Base-by-base conservation (phyloP, 2,329 filamentous ascomycete genomes). In the Zasmidium cellare region DNA sequence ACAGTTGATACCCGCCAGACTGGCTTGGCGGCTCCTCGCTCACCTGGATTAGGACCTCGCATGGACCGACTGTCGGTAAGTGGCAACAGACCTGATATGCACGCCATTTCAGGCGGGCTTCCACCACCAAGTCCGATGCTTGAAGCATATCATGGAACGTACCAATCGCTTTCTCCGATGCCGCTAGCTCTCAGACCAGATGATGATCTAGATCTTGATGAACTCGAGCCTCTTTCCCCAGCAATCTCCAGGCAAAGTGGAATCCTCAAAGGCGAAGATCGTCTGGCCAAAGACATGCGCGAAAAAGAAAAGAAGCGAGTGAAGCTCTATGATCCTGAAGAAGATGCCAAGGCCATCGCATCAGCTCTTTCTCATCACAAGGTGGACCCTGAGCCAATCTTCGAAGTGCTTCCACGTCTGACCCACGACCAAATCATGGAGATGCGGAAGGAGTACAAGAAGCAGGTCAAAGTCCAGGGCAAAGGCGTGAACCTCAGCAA, bases 111-210 rank as follows among this genome's bases (percentile, higher is more conserved):
- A 41, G 72, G 71, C 19, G 74, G 70, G 31, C 72, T 81, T 46
- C 83, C 91, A 1, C 91, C 92, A 0, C 85, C 85, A 1, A 96
- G 91, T 61, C 94, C 93, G 0, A 80, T 97, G 51, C 84, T 96
- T 1, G 93, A 97, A 75, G 88, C 94, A 0, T 97, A 97, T 75
- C 89, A 88, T 61, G 93, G 93, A 41, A 96, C 92, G 0, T 97
- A 96, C 68, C 93, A 97, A 74, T 91, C 90, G 57, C 90, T 96
- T 67, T 96, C 92, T 0, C 92, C 93, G 0, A 96, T 97, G 91
- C 92, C 92, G 0, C 92, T 92, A 0, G 91, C 92, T 0, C 78
- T 84, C 67, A 78, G 92, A 22, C 80, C 74, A 22, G 87, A 67
- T 69, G 86, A 69, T 38, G 78, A 82, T 35, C 79, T 86, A 9